Evolutionary conservation across 2,329 filamentous ascomycete species (phyloP), one percentile per base, ranked within the genome.

Genomic region (Monilinia aucupariae): DNA sequence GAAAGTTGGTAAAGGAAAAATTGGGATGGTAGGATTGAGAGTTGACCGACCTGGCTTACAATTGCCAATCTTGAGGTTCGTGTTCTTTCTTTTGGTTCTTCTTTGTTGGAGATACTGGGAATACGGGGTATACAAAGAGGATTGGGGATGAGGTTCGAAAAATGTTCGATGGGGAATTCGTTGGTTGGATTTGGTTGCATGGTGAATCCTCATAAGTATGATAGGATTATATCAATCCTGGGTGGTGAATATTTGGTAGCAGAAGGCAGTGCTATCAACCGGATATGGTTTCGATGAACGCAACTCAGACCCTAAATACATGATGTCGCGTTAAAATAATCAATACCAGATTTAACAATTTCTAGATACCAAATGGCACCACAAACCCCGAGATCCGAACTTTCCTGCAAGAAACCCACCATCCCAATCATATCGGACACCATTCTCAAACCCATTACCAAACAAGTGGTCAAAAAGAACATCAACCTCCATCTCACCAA

Each of bases 401-500:
- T 20, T 34, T 20, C 54, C 17, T 12, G 41, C 27, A 12, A 34
- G 5, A n/a, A 25, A 25, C 0, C 8, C 2, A 15, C n/a, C 4
- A 13, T 8, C n/a, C 30, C 30, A 5, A 30, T 34, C 17, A 17
- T 34, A 17, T 27, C 41, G 22, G 27, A 4, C 43, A 55, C 39
- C 25, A 22, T 27, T 45, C 12, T 25, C 3, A 17, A 17, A 22
- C n/a, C 43, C 43, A 0, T 4, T 22, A 47, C 43, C 39, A 47
- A 25, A 1, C 27, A 15, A 17, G n/a, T 22, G 8, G 34, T 22
- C 20, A 56, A 34, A 47, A 55, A 52, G 30, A 50, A 45, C 37
- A 62, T 67, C 15, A 68, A 67, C 30, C 13, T 62, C 2, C 55
- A 65, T 22, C 56, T 68, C 10, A 34, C 67, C 17, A 58, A 54